Base-by-base conservation (phyloP, 192 early-diverging fungal species). In the Backusella parvicylindrica region DNA sequence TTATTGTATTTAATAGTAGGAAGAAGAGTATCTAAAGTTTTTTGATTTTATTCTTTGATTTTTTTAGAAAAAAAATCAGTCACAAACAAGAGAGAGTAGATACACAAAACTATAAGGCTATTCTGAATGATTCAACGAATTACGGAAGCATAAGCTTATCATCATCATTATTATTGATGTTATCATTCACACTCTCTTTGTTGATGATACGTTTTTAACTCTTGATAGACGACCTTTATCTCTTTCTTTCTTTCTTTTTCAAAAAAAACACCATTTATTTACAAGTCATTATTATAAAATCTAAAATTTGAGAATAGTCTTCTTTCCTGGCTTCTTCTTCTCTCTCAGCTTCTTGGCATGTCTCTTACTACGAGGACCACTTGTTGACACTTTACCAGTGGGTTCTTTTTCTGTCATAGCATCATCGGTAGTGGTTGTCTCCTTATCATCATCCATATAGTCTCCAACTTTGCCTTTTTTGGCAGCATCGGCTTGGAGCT, bases 361-460 rank as follows among this genome's bases (percentile, higher is more conserved):
- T 35, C 68, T 78, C 21, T 75, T 66, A 47, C 47, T 79, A 8
- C 74, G 71, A 69, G 65, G 79, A 64, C 86, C 86, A 71, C 86
- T 84, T 50, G 86, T 87, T 15, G 86, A 87, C 70, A 87, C 75
- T 71, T 84, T 84, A 47, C 81, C 75, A 16, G 43, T 68, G n/a
- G 75, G n/a, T 11, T 41, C 41, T 65, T 75, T 80, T 37, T 85
- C 76, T 6, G 72, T 66, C 75, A 81, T 77, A 18, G 72, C 77
- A 16, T 67, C 49, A 53, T 74, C 71, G 16, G 65, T 68, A 26
- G 77, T 40, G 1, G 16, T 21, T 5, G 8, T 38, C 23, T 77
- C 76, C 35, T 35, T 33, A 23, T 68, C 67, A 23, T 64, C 50
- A 23, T 80, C 74, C 65, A 72, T 41, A 31, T 40, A 30, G 49